Percentiles rank a stretch among this genome's conserved stretches.
phyloP scores from a whole-genome alignment of 2,329 filamentous ascomycete species.

The Rutstroemia sp. region DNA sequence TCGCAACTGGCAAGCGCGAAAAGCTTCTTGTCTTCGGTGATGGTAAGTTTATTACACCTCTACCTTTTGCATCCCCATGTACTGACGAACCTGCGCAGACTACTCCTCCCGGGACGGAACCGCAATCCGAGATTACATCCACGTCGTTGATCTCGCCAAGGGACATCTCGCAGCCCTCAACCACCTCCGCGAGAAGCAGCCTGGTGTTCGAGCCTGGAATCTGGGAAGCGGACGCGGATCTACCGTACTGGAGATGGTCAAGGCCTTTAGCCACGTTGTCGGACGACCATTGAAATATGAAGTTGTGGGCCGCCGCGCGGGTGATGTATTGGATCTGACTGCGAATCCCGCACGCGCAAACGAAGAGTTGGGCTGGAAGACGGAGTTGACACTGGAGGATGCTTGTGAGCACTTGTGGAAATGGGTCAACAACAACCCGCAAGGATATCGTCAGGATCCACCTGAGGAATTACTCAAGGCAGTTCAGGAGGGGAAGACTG shows the following conservation, averaged over 20 bases:
- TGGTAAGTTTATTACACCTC: constrained; percentile 47
- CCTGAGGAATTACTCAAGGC: constrained; percentile 70
- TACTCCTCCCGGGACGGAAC: constrained; percentile 87
- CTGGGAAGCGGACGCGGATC: constrained; percentile 88
- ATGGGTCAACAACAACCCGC: constrained; percentile 95
- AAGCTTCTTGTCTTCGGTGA: constrained; percentile 94
- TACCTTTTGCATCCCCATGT: background rate
- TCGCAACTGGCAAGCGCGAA: constrained; percentile 88
- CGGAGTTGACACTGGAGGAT: constrained; percentile 81
- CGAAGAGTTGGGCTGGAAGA: constrained; percentile 86
- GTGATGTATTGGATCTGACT: constrained; percentile 91
- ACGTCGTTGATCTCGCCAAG: constrained; percentile 81
- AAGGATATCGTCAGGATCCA: constrained; percentile 89
- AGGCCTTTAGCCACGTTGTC: constrained; percentile 82
- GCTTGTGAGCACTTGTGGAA: constrained; percentile 92
- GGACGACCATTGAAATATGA: constrained; percentile 82
- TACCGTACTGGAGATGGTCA: constrained; percentile 96
- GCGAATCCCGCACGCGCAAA: constrained; percentile 85
- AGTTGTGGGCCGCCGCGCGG: constrained; percentile 71
- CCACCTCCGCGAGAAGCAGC: constrained; percentile 75
- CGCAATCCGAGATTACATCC: constrained; percentile 96
- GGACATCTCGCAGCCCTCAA: constrained; percentile 87
- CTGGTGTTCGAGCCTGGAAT: constrained; percentile 94
- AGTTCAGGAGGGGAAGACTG: constrained; percentile 36
- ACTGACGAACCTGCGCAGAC: constrained; percentile 45